Evolutionary conservation across 805 yeast genomes (phyloP).

Genomic region (Pichia pseudocactophila): DNA sequence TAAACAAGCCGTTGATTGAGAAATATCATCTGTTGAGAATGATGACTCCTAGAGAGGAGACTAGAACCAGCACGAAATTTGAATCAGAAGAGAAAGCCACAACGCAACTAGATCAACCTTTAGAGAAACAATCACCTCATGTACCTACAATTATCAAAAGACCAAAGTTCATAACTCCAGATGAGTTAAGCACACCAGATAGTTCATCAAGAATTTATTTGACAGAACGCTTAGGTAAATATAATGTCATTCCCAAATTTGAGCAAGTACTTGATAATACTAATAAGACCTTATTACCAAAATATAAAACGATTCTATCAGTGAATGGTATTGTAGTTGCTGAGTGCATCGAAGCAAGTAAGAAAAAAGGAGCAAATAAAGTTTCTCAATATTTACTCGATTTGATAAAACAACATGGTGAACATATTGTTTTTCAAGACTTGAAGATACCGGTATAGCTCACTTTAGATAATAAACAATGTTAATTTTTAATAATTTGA

Average conservation of each 20-base stretch:
- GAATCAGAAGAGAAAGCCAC: conserved; percentile 1
- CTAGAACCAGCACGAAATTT: conserved; percentile 9
- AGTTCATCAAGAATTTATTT: conserved; percentile 7
- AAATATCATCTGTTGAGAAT: conserved; percentile 53
- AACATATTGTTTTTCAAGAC: not conserved
- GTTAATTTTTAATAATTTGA: not conserved
- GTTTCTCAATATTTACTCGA: conserved; percentile 30
- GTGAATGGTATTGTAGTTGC: conserved; percentile 29
- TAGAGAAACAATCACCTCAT: not conserved
- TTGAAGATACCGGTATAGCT: conserved; percentile 4
- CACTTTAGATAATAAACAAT: conserved; percentile 3
- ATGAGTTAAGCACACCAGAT: not conserved
- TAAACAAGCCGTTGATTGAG: conserved; percentile 49
- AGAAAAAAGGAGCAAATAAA: conserved; percentile 31
- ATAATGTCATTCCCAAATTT: conserved; percentile 27
- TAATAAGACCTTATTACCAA: conserved; percentile 11
- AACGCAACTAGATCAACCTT: not conserved
- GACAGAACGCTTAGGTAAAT: conserved; percentile 1
- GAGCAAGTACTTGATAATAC: conserved; percentile 5
- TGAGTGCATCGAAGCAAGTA: conserved; percentile 26
- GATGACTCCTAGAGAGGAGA: conserved; percentile 35
- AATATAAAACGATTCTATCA: conserved; percentile 20
- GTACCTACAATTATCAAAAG: not conserved
- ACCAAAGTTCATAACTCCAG: conserved; percentile 4
- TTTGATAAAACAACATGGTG: conserved; percentile 1